Evolutionary conservation across 768 basidiomycete genomes (phyloP).

Genomic region (Phylloporus rhodoxanthus): DNA sequence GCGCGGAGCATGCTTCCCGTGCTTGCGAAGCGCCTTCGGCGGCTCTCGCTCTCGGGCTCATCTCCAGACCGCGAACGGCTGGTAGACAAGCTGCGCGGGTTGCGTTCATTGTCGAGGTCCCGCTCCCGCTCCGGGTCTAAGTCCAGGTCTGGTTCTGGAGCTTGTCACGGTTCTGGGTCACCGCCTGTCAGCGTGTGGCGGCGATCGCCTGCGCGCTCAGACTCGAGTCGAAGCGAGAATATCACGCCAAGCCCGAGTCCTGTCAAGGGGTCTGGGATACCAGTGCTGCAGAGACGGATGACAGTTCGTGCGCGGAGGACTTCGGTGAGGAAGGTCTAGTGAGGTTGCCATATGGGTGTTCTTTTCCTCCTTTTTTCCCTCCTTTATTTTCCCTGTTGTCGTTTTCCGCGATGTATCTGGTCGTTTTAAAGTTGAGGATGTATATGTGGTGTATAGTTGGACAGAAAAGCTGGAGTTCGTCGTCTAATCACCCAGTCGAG

Average conservation of each 20-base stretch:
- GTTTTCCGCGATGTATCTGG: background rate
- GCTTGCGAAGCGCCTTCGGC: constrained; percentile 20
- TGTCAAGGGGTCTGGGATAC: constrained; percentile 23
- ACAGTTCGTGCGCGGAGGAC: constrained; percentile 22
- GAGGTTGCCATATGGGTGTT: background rate
- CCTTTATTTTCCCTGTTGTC: background rate
- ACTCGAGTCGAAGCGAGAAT: constrained; percentile 14
- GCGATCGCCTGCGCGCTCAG: constrained; percentile 16
- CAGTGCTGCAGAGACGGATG: constrained; percentile 25
- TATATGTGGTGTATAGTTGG: too few relatives aligned
- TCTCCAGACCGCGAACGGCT: constrained; percentile 22
- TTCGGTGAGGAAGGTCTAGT: constrained; percentile 17
- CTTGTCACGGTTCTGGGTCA: background rate
- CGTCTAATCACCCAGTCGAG: too few relatives aligned
- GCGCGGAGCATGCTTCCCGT: constrained; percentile 29
- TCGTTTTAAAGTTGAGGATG: background rate
- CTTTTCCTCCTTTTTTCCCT: background rate
- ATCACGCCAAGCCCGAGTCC: constrained; percentile 16
- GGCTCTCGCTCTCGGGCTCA: constrained; percentile 17
- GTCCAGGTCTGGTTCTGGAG: background rate
- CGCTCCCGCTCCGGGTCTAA: background rate
- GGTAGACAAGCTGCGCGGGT: constrained; percentile 20
- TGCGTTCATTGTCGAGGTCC: constrained; percentile 16
- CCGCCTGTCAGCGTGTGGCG: constrained; percentile 9
- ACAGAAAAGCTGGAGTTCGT: too few relatives aligned